Evolutionary conservation across 176 grass and related monocot genomes (phyloP).

Genomic region (bread wheat (Triticum aestivum)): DNA sequence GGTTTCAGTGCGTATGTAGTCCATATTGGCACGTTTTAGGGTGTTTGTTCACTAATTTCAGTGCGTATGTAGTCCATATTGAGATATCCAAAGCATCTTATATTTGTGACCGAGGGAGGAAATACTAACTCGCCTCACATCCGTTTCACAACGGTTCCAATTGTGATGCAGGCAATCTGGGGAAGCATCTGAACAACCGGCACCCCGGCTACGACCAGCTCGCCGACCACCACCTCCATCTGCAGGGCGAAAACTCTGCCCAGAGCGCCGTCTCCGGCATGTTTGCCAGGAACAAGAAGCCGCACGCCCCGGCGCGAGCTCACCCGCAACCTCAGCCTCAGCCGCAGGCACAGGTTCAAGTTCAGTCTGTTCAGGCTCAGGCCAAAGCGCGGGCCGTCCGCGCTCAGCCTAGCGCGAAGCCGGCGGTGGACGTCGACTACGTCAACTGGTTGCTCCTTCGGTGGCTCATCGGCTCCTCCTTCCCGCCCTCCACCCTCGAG

Average conservation of each 20-base stretch:
- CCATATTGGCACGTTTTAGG: too few relatives aligned
- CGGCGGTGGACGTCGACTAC: slow-evolving; percentile 53
- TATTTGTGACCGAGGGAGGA: too few relatives aligned
- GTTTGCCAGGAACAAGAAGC: slow-evolving; percentile 38
- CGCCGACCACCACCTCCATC: background rate
- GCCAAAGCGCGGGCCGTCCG: background rate
- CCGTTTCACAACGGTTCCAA: background rate
- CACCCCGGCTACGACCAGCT: slow-evolving; percentile 74
- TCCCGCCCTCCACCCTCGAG: slow-evolving; percentile 57
- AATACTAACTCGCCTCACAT: background rate
- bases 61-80: too few relatives aligned
- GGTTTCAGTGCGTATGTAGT: too few relatives aligned
- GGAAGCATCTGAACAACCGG: slow-evolving; percentile 83
- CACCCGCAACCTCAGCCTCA: slow-evolving; percentile 28
- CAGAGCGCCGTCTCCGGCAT: slow-evolving; percentile 19
- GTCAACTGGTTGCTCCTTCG: slow-evolving; percentile 92
- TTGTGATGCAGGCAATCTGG: slow-evolving; percentile 74
- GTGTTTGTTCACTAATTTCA: too few relatives aligned
- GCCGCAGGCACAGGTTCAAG: background rate
- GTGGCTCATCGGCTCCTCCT: slow-evolving; percentile 65
- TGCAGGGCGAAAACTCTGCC: slow-evolving; percentile 21
- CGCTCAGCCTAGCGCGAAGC: slow-evolving; percentile 46
- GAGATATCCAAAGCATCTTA: too few relatives aligned
- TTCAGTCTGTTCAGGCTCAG: slow-evolving; percentile 22
- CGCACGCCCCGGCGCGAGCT: slow-evolving; percentile 31